Evolutionary conservation across 768 basidiomycete species (phyloP), one percentile per base, ranked within the genome.

Genomic region (Piloderma croceum): DNA sequence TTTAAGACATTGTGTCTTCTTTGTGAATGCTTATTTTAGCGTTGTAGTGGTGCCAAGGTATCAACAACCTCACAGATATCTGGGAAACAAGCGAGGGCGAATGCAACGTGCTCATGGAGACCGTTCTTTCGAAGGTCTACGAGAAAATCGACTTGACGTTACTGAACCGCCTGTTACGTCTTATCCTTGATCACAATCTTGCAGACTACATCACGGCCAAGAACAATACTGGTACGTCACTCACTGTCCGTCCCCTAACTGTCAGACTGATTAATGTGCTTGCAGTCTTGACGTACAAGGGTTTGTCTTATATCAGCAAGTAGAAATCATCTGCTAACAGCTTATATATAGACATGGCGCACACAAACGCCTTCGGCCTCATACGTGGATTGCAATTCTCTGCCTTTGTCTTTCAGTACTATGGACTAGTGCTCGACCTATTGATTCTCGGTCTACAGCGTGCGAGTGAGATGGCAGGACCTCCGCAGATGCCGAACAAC

Each of bases 301-400:
- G n/a, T n/a, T n/a, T n/a, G n/a, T n/a, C n/a, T n/a, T n/a, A n/a
- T n/a, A n/a, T n/a, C n/a, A n/a, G n/a, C n/a, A n/a, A n/a, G n/a
- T n/a, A n/a, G n/a, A n/a, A n/a, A n/a, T n/a, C n/a, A n/a, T n/a
- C n/a, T n/a, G n/a, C n/a, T n/a, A n/a, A n/a, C n/a, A n/a, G n/a
- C n/a, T n/a, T n/a, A n/a, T n/a, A n/a, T n/a, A n/a, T n/a, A n/a
- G 76, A 98, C 52, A 98, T 99, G 94, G 91, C 90, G 0, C 94
- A 99, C 57, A 90, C 91, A 38, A 98, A 99, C 49, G 92, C 89
- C 0, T 98, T 89, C 47, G 96, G 96, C 59, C 74, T 99, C 45
- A 98, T 98, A 47, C 86, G 96, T 47, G 96, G 96, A 44, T 76
- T 99, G 11, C 96, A 98, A 59, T 99, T 99, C 73, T 96, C 93